Evolutionary conservation across 169 alveolate genomes (phyloP), one percentile per base, ranked within the genome.

Genomic region (Plasmodium reichenowi): DNA sequence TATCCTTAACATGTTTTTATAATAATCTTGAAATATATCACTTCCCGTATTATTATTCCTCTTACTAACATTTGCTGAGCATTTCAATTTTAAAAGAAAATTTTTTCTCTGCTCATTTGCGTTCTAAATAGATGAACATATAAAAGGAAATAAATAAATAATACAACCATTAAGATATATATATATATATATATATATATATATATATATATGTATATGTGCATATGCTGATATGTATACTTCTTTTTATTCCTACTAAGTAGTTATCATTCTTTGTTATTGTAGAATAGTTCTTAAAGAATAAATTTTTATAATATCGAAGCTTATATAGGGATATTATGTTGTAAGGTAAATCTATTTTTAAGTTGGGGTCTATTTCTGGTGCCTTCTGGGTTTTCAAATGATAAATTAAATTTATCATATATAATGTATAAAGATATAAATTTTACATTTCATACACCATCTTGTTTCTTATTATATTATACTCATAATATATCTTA

Each of bases 31-130:
- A 38, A 64, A 78, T 2, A 78, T 78, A 17, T 71, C 89, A 32
- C 32, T 59, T 22, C 22, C 20, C 32, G 43, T 50, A 15, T 74
- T 64, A 2, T 60, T 32, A 1, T 17, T 68, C 22, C n/a, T 56
- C 17, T 78, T 24, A 59, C 43, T 48, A 3, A 64, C 71, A 26
- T 78, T 78, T 10, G 89, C 89, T 38, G 89, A 78, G 0, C n/a
- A 48, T 56, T 66, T 78, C 50, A 78, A 59, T 60, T 78, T 78
- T 43, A 22, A 29, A 5, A 78, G 71, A 13, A 78, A 78, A 7
- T 43, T 54, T n/a, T 66, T 45, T 58, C 89, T 78, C 17, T 78
- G 89, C 13, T 78, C 75, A 13, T 78, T 78, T 64, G 89, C 89
- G 67, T 78, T 78, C 89, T 78, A 29, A 32, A 7, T 22, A 10